phyloP scores from a whole-genome alignment of 2,329 filamentous ascomycete species.

The Aspergillus niger region DNA sequence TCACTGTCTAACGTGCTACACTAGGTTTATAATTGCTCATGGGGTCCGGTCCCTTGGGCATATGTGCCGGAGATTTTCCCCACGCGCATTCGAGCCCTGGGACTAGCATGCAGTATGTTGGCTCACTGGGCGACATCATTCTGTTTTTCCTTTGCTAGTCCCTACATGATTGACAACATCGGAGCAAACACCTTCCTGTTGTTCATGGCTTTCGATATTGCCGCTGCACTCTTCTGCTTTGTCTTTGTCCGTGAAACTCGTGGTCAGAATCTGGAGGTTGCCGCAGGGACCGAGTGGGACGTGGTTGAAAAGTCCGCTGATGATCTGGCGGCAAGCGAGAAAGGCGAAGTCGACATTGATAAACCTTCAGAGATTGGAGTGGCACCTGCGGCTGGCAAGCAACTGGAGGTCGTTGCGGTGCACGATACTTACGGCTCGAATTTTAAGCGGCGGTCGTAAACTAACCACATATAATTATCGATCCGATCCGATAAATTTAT shows the following conservation, averaged over 20 bases:
- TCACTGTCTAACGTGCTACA: not conserved
- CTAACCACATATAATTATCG: not conserved
- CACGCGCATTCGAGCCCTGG: slow-evolving; percentile 41
- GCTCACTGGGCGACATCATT: slow-evolving; percentile 47
- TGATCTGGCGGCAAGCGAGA: not conserved
- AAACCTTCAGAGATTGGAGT: not conserved
- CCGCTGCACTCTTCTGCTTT: slow-evolving; percentile 36
- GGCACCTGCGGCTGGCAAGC: not conserved
- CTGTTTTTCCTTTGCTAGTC: slow-evolving; percentile 46
- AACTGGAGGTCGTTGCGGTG: not conserved
- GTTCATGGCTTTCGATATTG: slow-evolving; percentile 41
- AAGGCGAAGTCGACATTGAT: not conserved
- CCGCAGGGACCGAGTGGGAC: not conserved
- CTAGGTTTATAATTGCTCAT: slow-evolving; percentile 10
- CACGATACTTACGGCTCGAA: not conserved
- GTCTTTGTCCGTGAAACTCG: slow-evolving; percentile 46
- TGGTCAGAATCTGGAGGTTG: slow-evolving; percentile 40
- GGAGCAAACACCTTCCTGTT: slow-evolving; percentile 45
- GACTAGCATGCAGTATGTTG: slow-evolving; percentile 40
- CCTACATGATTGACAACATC: slow-evolving; percentile 44
- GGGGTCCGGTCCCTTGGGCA: slow-evolving; percentile 40
- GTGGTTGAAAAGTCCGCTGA: not conserved
- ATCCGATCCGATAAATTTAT: too few species aligned
- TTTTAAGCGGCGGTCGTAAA: not conserved
- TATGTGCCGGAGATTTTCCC: slow-evolving; percentile 44